Conservation (phyloP, 2,329 filamentous ascomycete genomes). For the Pseudogymnoascus sp. region DNA sequence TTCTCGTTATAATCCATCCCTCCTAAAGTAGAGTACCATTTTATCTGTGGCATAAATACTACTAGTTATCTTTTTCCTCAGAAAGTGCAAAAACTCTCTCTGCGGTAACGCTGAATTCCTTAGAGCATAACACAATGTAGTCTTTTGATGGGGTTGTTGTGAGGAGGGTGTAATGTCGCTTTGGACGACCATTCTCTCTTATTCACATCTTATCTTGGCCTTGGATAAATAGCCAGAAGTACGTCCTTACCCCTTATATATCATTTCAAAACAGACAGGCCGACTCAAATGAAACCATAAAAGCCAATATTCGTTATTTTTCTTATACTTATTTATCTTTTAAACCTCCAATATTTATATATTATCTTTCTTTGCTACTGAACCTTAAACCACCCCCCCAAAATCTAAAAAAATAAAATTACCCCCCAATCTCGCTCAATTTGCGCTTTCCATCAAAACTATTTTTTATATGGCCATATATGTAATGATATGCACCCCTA, state of each 20-base stretch:
- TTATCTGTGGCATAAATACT: neutral
- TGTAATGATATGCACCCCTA: neutral
- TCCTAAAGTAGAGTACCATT: neutral
- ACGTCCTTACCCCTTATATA: neutral
- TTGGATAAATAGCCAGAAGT: neutral
- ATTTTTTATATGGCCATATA: neutral
- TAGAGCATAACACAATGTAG: too few species aligned
- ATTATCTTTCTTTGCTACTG: neutral
- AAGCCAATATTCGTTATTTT: neutral
- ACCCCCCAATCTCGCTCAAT: neutral
- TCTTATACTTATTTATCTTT: neutral
- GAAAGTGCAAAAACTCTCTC: too few species aligned
- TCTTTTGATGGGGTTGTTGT: too few species aligned
- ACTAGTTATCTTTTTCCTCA: neutral
- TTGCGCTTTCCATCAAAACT: neutral
- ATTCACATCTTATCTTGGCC: too few species aligned
- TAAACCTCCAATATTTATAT: neutral
- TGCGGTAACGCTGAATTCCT: too few species aligned
- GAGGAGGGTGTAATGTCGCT: too few species aligned
- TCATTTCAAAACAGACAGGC: neutral
- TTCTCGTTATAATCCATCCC: neutral
- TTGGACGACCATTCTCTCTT: neutral
- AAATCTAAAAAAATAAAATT: slow-evolving; percentile 3
- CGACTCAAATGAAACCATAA: neutral
- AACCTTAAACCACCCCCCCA: neutral